Evolutionary conservation across 768 basidiomycete genomes (phyloP).

Genomic region (Lyophyllum shimeji): DNA sequence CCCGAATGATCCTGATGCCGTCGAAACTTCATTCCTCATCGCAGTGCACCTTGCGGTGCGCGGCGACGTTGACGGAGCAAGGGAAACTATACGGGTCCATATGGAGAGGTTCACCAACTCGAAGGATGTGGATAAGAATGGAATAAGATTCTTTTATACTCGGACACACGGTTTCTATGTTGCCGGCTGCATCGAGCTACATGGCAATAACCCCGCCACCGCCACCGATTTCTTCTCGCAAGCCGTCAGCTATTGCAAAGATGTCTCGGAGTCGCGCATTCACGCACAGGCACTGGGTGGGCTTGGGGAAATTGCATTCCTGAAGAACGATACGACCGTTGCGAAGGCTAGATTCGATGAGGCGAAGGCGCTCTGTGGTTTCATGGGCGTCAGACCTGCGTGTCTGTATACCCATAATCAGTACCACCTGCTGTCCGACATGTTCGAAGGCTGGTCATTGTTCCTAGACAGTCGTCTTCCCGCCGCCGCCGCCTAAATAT

Average conservation of each 20-base stretch:
- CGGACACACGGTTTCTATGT: background rate
- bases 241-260: background rate
- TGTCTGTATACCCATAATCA: background rate
- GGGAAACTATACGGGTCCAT: background rate
- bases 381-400: background rate
- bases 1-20: background rate
- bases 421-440: too few species aligned
- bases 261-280: background rate
- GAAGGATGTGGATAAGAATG: background rate
- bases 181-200: slow-evolving; percentile 4
- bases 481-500: too few species aligned
- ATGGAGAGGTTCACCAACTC: background rate
- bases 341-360: slow-evolving; percentile 1
- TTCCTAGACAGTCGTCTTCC: too few species aligned
- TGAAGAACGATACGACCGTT: background rate
- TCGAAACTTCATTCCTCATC: background rate
- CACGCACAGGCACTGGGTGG: background rate
- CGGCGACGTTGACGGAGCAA: background rate
- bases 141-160: background rate
- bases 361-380: background rate
- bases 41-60: slow-evolving; percentile 4
- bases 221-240: background rate
- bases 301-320: background rate
- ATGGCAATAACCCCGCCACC: background rate
- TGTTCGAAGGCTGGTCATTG: too few species aligned